Evolutionary conservation across 2,329 filamentous ascomycete species (phyloP).

Genomic region (Thielaviopsis ethacetica): DNA sequence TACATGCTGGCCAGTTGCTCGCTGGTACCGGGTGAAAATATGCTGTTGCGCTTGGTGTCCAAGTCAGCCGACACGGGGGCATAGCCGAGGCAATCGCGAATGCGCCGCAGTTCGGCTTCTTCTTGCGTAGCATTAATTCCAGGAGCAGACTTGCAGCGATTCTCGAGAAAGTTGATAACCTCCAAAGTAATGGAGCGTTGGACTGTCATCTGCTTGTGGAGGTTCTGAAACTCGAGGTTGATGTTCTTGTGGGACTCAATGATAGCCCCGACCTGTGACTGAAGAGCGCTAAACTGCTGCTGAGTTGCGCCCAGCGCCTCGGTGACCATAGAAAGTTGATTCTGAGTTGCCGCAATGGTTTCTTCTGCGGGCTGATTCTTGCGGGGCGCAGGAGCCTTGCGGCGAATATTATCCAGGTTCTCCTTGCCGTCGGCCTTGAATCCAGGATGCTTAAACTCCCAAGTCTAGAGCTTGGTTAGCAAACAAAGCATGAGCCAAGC

Average conservation of each 20-base stretch:
- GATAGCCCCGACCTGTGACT: constrained; percentile 71
- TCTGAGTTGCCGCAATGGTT: constrained; percentile 71
- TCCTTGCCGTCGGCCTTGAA: constrained; percentile 95
- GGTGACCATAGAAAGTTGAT: constrained; percentile 22
- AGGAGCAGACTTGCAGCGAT: constrained; percentile 8
- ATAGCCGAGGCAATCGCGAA: constrained; percentile 22
- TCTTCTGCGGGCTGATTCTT: constrained; percentile 55
- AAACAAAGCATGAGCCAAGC: constrained; percentile 7
- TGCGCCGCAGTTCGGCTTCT: constrained; percentile 30
- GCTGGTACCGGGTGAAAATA: constrained; percentile 7
- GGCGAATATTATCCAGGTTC: constrained; percentile 85
- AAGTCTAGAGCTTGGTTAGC: constrained; percentile 37
- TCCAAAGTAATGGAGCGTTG: constrained; percentile 42
- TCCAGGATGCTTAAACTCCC: constrained; percentile 96
- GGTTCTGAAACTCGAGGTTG: constrained; percentile 41
- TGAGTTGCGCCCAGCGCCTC: constrained; percentile 7
- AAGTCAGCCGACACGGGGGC: not conserved
- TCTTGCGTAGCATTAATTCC: constrained; percentile 9
- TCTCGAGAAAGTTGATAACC: constrained; percentile 34
- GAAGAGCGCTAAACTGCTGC: constrained; percentile 41
- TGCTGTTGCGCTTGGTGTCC: constrained; percentile 7
- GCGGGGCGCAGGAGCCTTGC: constrained; percentile 83
- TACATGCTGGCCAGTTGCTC: constrained; percentile 10
- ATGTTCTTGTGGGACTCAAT: constrained; percentile 44
- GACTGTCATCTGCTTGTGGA: constrained; percentile 44